Evolutionary conservation across 2,329 filamentous ascomycete species (phyloP).

Genomic region (Sclerotinia nivalis): DNA sequence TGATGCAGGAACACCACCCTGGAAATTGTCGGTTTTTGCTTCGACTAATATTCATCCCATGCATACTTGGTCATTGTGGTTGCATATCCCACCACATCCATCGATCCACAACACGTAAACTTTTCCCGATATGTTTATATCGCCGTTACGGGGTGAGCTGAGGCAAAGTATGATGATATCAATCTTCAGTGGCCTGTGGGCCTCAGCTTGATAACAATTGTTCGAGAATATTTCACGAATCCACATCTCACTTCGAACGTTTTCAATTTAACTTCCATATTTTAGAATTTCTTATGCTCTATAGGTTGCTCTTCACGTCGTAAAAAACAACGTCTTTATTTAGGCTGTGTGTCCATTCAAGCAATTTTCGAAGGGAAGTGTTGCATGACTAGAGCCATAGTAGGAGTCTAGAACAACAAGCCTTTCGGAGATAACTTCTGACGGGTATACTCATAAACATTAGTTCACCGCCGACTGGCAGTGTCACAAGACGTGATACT

Average conservation of each 20-base stretch:
- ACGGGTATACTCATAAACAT: background rate
- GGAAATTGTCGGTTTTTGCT: background rate
- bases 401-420: background rate
- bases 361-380: no score
- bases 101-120: no score
- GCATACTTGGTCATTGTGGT: background rate
- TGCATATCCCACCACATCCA: background rate
- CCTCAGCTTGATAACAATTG: background rate
- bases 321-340: background rate
- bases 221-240: background rate
- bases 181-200: background rate
- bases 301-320: no score
- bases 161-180: background rate
- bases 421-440: background rate
- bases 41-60: background rate
- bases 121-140: background rate
- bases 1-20: background rate
- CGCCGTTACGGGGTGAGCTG: background rate
- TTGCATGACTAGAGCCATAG: background rate
- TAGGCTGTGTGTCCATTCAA: no score
- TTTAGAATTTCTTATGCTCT: background rate
- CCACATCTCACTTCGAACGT: no score
- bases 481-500: background rate
- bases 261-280: background rate
- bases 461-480: background rate